Conservation (phyloP, 2,329 filamentous ascomycete species). For the Alternaria sp. region DNA sequence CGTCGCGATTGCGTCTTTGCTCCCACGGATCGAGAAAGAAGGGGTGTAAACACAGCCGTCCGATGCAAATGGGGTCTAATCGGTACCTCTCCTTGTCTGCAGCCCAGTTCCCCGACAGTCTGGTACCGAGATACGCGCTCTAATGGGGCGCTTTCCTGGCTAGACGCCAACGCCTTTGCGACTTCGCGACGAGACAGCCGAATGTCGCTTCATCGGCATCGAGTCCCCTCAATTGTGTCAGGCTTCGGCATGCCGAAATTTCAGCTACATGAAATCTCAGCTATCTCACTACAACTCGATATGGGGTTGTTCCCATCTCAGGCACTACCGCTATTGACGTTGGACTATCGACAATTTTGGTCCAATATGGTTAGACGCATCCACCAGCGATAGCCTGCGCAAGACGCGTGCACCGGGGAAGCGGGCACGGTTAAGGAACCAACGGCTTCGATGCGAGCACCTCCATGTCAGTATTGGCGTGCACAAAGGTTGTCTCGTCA, state of each 20-base stretch:
- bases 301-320: not conserved
- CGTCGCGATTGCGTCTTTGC: not conserved
- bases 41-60: slow-evolving; percentile 10
- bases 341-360: slow-evolving; percentile 14
- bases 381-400: slow-evolving; percentile 12
- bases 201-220: slow-evolving; percentile 6
- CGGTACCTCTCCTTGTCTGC: slow-evolving; percentile 22
- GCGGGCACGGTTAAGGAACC: slow-evolving; percentile 22
- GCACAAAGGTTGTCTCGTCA: slow-evolving; percentile 1
- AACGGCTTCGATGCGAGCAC: slow-evolving; percentile 10
- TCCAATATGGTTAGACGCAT: slow-evolving; percentile 28
- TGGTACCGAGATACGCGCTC: slow-evolving; percentile 42
- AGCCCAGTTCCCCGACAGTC: slow-evolving; percentile 35
- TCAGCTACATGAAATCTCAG: not conserved
- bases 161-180: slow-evolving; percentile 20
- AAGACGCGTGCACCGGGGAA: slow-evolving; percentile 37
- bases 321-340: slow-evolving; percentile 13
- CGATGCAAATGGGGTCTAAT: slow-evolving; percentile 16
- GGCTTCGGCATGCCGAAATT: slow-evolving; percentile 5
- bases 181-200: slow-evolving; percentile 9
- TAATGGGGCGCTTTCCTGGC: slow-evolving; percentile 28
- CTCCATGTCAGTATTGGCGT: not conserved
- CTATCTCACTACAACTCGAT: not conserved
- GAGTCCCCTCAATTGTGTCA: not conserved
- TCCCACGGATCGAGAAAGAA: slow-evolving; percentile 2